Evolutionary conservation across 306 rosid genomes (phyloP), one percentile per base, ranked within the genome.

Genomic region (Hippophae gyantsensis): DNA sequence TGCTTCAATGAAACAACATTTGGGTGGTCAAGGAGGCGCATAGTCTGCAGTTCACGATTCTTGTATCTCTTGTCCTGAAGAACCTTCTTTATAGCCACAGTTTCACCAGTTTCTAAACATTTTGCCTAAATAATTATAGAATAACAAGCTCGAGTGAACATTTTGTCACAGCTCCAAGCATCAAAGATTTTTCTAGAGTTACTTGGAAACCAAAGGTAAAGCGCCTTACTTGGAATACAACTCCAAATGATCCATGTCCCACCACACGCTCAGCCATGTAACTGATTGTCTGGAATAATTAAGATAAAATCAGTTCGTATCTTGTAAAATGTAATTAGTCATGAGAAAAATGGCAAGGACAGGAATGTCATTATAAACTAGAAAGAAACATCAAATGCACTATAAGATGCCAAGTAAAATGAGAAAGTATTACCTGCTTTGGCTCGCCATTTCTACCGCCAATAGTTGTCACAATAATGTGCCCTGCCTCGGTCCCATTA

Each of bases 181-280:
- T 46, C 7, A 46, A 46, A 10, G 8, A 8, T 5, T 46, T 46
- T 46, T 5, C 10, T 10, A 10, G 5, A 46, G 13, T 46, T 46
- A 46, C 13, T 12, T 6, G 6, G 8, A 49, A 49, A 7, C 14
- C 23, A 13, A 12, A 3, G 5, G 13, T 6, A 41, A 32, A 26
- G 52, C 56, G 47, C 46, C 55, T 64, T 65, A 81, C 92, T 82
- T 81, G 85, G 74, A 84, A 84, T 63, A 84, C 87, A 63, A 84
- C 81, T 63, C 87, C 92, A 48, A 84, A 84, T 25, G 85, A 81
- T 44, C 92, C 87, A 61, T 79, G 87, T 44, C 87, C 92, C 49
- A 81, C 87, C 57, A 79, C 75, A 3, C 87, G 87, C 79, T 84
- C 92, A 9, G 92, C 92, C 87, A 84, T 81, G 72, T 81, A 84